Conservation (phyloP, 2,329 filamentous ascomycete genomes). For the Talaromyces sp. region DNA sequence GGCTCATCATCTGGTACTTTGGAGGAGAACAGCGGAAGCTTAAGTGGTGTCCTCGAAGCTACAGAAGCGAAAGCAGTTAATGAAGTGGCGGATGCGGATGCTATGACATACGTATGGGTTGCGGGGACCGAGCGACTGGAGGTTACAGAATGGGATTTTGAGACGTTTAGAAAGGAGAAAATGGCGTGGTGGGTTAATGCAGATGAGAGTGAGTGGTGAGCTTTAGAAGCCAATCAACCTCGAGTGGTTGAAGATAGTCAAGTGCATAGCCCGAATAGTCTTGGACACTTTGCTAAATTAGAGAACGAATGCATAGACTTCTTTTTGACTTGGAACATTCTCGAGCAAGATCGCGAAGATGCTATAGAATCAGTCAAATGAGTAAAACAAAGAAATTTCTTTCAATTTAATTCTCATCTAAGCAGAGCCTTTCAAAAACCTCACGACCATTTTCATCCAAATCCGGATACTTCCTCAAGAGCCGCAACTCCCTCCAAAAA, state of each 20-base stretch:
- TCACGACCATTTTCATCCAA: slow-evolving; percentile 8
- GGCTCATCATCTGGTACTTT: too few species aligned
- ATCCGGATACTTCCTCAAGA: too few species aligned
- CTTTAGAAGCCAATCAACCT: too few species aligned
- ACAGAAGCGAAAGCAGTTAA: slow-evolving; percentile 58
- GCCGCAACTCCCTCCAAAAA: too few species aligned
- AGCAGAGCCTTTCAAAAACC: slow-evolving; percentile 21
- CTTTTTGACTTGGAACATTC: too few species aligned
- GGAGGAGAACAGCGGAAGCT: slow-evolving; percentile 31
- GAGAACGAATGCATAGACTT: too few species aligned
- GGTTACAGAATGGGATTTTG: slow-evolving; percentile 82
- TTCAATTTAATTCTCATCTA: too few species aligned
- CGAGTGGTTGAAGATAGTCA: too few species aligned
- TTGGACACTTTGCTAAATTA: too few species aligned
- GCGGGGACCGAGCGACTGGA: slow-evolving; percentile 59
- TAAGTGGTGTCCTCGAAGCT: slow-evolving; percentile 45
- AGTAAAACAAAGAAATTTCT: too few species aligned
- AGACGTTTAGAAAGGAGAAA: slow-evolving; percentile 78
- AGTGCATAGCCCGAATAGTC: too few species aligned
- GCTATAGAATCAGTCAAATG: not conserved
- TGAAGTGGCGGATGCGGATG: slow-evolving; percentile 49
- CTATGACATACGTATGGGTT: slow-evolving; percentile 68
- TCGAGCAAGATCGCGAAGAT: too few species aligned
- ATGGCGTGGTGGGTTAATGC: slow-evolving; percentile 61
- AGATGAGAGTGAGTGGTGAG: slow-evolving; percentile 49